Conservation (phyloP, 106 monocot species). For the Phalaenopsis equestris region DNA sequence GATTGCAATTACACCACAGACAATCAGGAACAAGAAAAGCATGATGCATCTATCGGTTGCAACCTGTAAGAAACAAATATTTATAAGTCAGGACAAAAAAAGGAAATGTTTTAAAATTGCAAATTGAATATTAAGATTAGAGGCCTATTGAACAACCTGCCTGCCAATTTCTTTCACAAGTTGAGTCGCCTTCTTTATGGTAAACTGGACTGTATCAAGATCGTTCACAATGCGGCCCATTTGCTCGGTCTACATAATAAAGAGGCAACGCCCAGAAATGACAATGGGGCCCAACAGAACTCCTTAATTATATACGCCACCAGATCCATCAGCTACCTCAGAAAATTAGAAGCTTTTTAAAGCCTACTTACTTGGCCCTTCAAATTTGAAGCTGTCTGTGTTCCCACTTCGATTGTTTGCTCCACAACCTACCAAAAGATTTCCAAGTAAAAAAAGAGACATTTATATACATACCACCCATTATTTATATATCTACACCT, state of each 20-base stretch:
- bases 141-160: constrained; percentile 25
- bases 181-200: constrained; percentile 68
- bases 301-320: neutral
- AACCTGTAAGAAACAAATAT: constrained; percentile 23
- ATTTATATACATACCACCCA: too few relatives aligned
- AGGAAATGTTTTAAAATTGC: neutral
- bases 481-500: too few relatives aligned
- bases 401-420: constrained; percentile 90
- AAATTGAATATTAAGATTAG: neutral
- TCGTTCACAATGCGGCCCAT: constrained; percentile 75
- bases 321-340: neutral
- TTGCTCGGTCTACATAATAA: constrained; percentile 51
- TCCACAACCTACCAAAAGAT: constrained; percentile 68
- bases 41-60: constrained; percentile 69
- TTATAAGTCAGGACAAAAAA: neutral
- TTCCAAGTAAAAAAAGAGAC: neutral
- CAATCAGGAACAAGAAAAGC: constrained; percentile 55
- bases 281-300: neutral
- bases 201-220: constrained; percentile 61
- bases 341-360: neutral
- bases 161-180: constrained; percentile 70
- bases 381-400: constrained; percentile 74
- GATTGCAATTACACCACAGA: constrained; percentile 52
- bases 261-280: neutral
- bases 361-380: constrained; percentile 67